phyloP scores from a whole-genome alignment of 441 rosid species.

The Gossypium trilobum region DNA sequence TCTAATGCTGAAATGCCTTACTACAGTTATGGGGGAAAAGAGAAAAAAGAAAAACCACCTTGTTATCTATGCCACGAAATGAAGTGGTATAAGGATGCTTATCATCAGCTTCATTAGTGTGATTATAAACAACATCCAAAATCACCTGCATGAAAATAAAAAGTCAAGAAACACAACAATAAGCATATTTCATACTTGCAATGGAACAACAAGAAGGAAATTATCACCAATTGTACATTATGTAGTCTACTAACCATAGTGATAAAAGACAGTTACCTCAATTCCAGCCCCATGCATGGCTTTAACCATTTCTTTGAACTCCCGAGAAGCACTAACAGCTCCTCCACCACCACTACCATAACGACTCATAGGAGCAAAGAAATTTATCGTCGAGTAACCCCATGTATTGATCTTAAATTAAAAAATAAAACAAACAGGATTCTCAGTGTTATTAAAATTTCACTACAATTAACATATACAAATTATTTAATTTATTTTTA shows the following conservation, averaged over 20 bases:
- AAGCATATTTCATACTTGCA: slow-evolving; percentile 11
- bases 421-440: neutral
- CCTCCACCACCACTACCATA: slow-evolving; percentile 87
- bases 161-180: neutral
- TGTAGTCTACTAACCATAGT: slow-evolving; percentile 1
- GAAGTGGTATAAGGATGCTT: slow-evolving; percentile 72
- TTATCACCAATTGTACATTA: slow-evolving; percentile 8
- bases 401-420: slow-evolving; percentile 75
- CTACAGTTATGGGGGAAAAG: neutral
- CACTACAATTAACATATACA: neutral
- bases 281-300: slow-evolving; percentile 86
- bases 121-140: slow-evolving; percentile 93
- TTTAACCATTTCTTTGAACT: slow-evolving; percentile 91
- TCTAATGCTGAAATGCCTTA: neutral
- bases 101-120: slow-evolving; percentile 92
- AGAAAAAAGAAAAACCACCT: slow-evolving; percentile 29
- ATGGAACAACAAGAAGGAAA: slow-evolving; percentile 9
- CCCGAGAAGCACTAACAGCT: slow-evolving; percentile 64
- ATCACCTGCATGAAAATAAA: slow-evolving; percentile 49
- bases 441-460: neutral
- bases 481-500: neutral
- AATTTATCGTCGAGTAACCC: slow-evolving; percentile 96
- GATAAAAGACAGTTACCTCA: slow-evolving; percentile 46
- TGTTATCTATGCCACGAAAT: slow-evolving; percentile 90
- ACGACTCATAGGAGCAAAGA: slow-evolving; percentile 95